phyloP scores from a whole-genome alignment of 352 stramenopile genomes.

The Phytophthora pluvialis region DNA sequence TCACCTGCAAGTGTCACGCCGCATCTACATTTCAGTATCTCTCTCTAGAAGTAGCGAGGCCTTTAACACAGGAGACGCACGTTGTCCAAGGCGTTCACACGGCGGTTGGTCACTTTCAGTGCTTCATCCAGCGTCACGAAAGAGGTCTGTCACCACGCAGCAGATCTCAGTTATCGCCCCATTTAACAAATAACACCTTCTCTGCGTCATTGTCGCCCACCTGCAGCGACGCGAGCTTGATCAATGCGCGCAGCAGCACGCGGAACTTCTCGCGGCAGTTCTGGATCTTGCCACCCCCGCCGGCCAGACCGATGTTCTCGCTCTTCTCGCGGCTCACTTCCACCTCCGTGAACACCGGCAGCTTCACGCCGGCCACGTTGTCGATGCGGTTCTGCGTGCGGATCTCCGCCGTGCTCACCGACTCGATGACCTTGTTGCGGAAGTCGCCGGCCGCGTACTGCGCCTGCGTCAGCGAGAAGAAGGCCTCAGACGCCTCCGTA shows the following conservation, averaged over 20 bases:
- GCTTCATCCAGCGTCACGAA: conserved; percentile 99
- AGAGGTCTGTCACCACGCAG: conserved; percentile 92
- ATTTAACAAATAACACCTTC: not conserved
- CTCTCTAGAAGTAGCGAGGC: not conserved
- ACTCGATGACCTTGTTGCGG: conserved; percentile 96
- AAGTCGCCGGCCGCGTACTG: conserved; percentile 99
- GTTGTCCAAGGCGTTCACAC: conserved; percentile 99
- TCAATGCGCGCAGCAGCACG: conserved; percentile 79
- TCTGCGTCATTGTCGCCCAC: conserved; percentile 20
- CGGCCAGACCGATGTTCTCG: conserved; percentile 95
- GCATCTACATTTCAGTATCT: not conserved
- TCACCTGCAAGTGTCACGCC: conserved; percentile 74
- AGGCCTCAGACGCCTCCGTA: conserved; percentile 92
- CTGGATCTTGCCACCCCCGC: conserved; percentile 98
- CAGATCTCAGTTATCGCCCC: conserved; percentile 38
- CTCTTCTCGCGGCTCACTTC: conserved; percentile 94
- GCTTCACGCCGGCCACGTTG: conserved; percentile 99
- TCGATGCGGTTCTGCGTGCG: conserved; percentile 97
- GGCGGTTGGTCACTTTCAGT: conserved; percentile 98
- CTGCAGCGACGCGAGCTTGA: conserved; percentile 90
- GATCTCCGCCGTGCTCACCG: conserved; percentile 95
- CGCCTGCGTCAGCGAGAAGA: conserved; percentile 98
- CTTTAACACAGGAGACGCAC: conserved; percentile 36
- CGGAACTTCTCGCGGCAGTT: conserved; percentile 92
- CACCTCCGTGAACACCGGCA: conserved; percentile 98